Evolutionary conservation across 768 basidiomycete species (phyloP).

Genomic region (Lactarius deliciosus): DNA sequence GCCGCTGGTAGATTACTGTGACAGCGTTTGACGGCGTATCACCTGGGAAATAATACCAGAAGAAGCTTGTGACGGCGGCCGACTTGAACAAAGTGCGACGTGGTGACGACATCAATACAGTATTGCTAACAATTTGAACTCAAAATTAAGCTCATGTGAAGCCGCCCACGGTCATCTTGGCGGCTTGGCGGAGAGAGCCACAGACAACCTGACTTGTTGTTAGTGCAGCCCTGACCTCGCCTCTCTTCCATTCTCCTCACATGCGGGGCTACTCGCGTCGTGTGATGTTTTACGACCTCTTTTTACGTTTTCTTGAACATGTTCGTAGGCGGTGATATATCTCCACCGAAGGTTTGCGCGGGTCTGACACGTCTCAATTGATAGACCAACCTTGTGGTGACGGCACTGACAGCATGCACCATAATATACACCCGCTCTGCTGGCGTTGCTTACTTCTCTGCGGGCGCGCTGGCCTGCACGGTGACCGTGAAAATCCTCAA

Average conservation of each 20-base stretch:
- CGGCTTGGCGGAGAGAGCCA: not conserved
- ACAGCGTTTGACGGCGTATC: not conserved
- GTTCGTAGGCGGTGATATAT: constrained; percentile 20
- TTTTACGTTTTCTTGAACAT: constrained; percentile 24
- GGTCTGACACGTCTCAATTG: constrained; percentile 20
- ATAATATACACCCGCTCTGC: constrained; percentile 63
- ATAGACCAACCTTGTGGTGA: constrained; percentile 63
- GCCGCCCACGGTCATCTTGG: not conserved
- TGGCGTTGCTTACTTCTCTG: constrained; percentile 58
- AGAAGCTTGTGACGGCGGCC: not conserved
- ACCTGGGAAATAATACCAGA: not conserved
- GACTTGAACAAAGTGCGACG: not conserved
- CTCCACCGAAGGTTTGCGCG: not conserved
- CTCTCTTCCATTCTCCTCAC: not conserved
- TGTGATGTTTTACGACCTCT: not conserved
- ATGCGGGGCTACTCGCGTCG: constrained; percentile 6
- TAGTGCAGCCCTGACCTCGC: not conserved
- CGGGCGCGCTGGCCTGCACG: constrained; percentile 56
- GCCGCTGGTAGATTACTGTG: not conserved
- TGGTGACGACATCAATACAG: not conserved
- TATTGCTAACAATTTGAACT: not conserved
- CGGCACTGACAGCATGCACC: constrained; percentile 46
- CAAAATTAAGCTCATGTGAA: not conserved
- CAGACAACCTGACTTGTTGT: not conserved
- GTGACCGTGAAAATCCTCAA: constrained; percentile 64